Conservation (phyloP, 108 stramenopile genomes). For the Cyclotella sp. region DNA sequence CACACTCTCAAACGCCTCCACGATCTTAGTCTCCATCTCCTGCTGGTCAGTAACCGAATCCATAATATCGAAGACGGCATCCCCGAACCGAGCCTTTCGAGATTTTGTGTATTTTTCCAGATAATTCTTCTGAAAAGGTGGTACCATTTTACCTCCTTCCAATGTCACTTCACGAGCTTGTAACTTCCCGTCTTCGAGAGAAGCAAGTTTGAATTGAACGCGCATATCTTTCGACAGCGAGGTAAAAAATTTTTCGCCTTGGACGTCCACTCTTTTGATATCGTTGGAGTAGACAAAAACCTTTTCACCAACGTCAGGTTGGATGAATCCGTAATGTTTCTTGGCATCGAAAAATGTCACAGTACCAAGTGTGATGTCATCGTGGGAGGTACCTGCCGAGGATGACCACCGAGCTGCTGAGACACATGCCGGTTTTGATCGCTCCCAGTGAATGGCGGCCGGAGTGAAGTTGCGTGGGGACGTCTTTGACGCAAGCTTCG, state of each 20-base stretch:
- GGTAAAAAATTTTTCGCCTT: slow-evolving; percentile 7
- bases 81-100: slow-evolving; percentile 29
- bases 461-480: too few relatives aligned
- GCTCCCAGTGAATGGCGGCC: too few relatives aligned
- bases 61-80: slow-evolving; percentile 28
- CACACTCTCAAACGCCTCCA: slow-evolving; percentile 27
- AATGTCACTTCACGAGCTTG: slow-evolving; percentile 29
- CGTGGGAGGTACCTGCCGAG: neutral
- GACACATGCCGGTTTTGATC: neutral
- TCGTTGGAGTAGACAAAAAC: slow-evolving; percentile 5
- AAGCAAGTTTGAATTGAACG: slow-evolving; percentile 35
- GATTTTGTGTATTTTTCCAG: slow-evolving; percentile 5
- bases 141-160: slow-evolving; percentile 20
- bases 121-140: slow-evolving; percentile 15
- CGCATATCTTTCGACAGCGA: slow-evolving; percentile 6
- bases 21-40: slow-evolving; percentile 40
- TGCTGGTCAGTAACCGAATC: slow-evolving; percentile 24
- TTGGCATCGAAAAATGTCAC: neutral
- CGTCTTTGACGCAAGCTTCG: too few relatives aligned
- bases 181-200: slow-evolving; percentile 6
- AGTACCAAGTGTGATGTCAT: neutral
- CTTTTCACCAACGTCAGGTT: neutral
- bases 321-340: slow-evolving; percentile 1
- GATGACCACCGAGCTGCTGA: neutral
- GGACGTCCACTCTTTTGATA: neutral